Evolutionary conservation across 2,329 filamentous ascomycete species (phyloP).

Genomic region (Pseudogymnoascus sp.): DNA sequence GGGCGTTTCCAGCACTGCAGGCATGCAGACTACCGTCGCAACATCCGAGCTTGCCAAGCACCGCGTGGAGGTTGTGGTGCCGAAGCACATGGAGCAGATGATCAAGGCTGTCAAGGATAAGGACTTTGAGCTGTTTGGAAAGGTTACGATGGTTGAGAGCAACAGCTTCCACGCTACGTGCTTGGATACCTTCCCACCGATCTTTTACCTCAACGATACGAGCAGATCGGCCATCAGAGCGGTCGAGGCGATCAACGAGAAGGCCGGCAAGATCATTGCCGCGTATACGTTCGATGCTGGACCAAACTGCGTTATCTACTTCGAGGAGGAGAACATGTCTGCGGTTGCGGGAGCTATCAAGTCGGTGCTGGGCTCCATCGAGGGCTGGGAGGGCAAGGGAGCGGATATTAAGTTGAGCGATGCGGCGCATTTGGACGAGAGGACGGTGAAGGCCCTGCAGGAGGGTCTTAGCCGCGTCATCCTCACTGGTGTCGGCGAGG

Average conservation of each 20-base stretch:
- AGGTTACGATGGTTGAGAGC: constrained; percentile 91
- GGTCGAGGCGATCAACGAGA: constrained; percentile 80
- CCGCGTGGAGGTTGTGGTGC: constrained; percentile 69
- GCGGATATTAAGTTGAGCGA: constrained; percentile 44
- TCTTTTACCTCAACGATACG: constrained; percentile 97
- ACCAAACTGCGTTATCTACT: constrained; percentile 95
- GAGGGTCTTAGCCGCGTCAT: constrained; percentile 84
- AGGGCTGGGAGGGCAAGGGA: constrained; percentile 61
- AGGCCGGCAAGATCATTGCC: constrained; percentile 69
- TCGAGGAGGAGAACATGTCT: constrained; percentile 68
- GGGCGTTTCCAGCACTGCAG: constrained; percentile 82
- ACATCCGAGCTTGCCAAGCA: constrained; percentile 82
- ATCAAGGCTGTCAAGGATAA: constrained; percentile 67
- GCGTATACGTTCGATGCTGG: constrained; percentile 98
- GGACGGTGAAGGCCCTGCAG: constrained; percentile 58
- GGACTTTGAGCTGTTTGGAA: constrained; percentile 81
- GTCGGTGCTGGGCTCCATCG: constrained; percentile 51
- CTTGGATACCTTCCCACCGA: constrained; percentile 90
- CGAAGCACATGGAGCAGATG: constrained; percentile 75
- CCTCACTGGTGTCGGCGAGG: constrained; percentile 83
- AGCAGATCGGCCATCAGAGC: constrained; percentile 78
- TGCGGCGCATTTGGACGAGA: constrained; percentile 54
- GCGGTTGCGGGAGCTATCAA: constrained; percentile 73
- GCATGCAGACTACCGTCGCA: constrained; percentile 94
- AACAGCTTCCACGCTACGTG: constrained; percentile 97